Base-by-base conservation (phyloP, 2,329 filamentous ascomycete species). In the Alternaria atra region DNA sequence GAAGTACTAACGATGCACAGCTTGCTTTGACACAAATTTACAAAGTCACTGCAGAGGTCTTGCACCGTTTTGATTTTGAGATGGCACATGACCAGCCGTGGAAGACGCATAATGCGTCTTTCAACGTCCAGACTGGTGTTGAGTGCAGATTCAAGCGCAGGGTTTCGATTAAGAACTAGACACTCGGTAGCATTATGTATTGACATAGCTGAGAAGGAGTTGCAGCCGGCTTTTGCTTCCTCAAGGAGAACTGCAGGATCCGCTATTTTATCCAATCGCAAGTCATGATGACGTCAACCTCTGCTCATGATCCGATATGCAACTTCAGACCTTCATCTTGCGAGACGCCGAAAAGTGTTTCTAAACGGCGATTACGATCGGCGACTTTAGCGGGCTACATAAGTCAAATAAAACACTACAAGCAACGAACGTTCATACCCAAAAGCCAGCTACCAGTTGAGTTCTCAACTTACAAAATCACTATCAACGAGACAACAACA, bases 31-130 rank as follows among this genome's bases (percentile, higher is more conserved):
- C 58, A 5, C 67, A 74, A 39, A 72, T 71, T 2, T 65, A 69
- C 54, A 73, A 73, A 23, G 34, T 68, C 6, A 62, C 68, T 4
- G 60, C 69, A 2, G 63, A 70, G 20, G 60, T 72, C 7, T 39
- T 73, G 20, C 65, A 63, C 5, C 58, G 39, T 2, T 73, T 71
- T 15, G 44, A 29, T 1, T 56, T 69, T 27, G 52, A 64, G 17
- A 66, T 73, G 61, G 63, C 67, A 3, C 65, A 71, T n/a, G 58
- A 71, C n/a, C 46, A 57, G 12, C 59, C 60, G 6, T 73, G 65
- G 67, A 70, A 65, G 9, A 69, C 64, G 5, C 61, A 61, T 8
- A 72, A 69, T 51, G 58, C 65, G 8, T 57, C 58, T 20, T 72
- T 70, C 52, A 66, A 69, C 23, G 48, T 66, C 17, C 69, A 71